Evolutionary conservation across 139 green algal species (phyloP), one percentile per base, ranked within the genome.

Genomic region (Mychonastes homosphaera): DNA sequence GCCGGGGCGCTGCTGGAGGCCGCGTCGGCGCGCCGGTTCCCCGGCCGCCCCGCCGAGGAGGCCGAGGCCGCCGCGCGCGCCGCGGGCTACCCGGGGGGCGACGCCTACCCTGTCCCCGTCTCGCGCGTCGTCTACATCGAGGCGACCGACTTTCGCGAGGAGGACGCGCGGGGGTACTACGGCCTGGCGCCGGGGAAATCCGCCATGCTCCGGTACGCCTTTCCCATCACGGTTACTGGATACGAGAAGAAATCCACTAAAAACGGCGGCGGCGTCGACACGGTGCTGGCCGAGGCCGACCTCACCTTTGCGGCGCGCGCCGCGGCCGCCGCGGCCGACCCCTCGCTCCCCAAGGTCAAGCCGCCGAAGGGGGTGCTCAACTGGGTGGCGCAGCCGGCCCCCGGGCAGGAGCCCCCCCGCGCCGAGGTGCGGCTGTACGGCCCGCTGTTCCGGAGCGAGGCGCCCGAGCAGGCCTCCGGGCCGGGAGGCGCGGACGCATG

Each of bases 361-460:
- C 80, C 84, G 9, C 87, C 89, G 38, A 97, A 96, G 80, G 92
- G 92, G 8, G 87, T 96, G 34, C 75, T 99, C 50, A 93, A 96
- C 74, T 99, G 92, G 92, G 87, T 97, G 24, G 80, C 67, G 6
- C 72, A 94, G 75, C 79, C 88, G 3, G 34, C 18, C 32, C 77
- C 85, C 0, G 88, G 84, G 1, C 21, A 73, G 56, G 70, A 87
- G 33, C 84, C 86, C 4, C 27, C 51, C 38, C 18, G 16, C 13
- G 49, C 59, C 44, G 59, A 62, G 53, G 71, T 67, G 13, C 79
- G 91, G 10, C 68, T 99, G 30, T 97, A 95, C 61, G 81, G 91
- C 34, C 54, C 73, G 36, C 72, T 99, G 27, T 99, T 99, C 80
- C 85, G 77, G 29, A 80, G 67, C 16, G 76, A 85, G 63, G 69